phyloP scores from a whole-genome alignment of 2,329 filamentous ascomycete genomes.

The Neophaeococcomyces mojaviensis region DNA sequence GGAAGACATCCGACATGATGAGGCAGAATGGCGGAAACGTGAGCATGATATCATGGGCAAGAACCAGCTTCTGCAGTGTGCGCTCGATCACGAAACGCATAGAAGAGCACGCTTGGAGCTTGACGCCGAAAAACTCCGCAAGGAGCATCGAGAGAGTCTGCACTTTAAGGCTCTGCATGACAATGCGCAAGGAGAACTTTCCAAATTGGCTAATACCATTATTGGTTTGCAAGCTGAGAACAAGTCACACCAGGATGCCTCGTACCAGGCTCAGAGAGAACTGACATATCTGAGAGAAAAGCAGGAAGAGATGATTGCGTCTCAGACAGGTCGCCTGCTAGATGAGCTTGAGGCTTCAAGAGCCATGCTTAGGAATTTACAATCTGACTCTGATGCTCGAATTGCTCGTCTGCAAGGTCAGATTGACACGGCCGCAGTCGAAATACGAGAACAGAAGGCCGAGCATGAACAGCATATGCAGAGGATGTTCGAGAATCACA shows the following conservation, averaged over 20 bases:
- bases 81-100: conserved; percentile 62
- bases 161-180: conserved; percentile 75
- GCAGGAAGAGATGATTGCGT: conserved; percentile 70
- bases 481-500: conserved; percentile 65
- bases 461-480: conserved; percentile 79
- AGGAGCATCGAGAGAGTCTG: conserved; percentile 67
- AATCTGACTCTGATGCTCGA: conserved; percentile 68
- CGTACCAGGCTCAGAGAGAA: conserved; percentile 67
- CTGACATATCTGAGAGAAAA: conserved; percentile 76
- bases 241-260: conserved; percentile 62
- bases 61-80: conserved; percentile 48
- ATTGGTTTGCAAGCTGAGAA: conserved; percentile 47
- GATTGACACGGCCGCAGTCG: conserved; percentile 68
- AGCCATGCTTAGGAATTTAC: conserved; percentile 70
- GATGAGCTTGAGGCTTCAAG: conserved; percentile 76
- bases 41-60: conserved; percentile 50
- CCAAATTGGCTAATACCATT: conserved; percentile 55
- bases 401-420: conserved; percentile 64
- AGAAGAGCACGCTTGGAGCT: conserved; percentile 53
- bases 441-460: conserved; percentile 71
- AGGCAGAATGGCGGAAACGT: conserved; percentile 65
- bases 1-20: conserved; percentile 74
- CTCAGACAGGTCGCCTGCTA: conserved; percentile 70
- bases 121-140: conserved; percentile 54
- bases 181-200: conserved; percentile 50